Evolutionary conservation across 208 protist species (phyloP).

Genomic region (Wallacemonas collosoma): DNA sequence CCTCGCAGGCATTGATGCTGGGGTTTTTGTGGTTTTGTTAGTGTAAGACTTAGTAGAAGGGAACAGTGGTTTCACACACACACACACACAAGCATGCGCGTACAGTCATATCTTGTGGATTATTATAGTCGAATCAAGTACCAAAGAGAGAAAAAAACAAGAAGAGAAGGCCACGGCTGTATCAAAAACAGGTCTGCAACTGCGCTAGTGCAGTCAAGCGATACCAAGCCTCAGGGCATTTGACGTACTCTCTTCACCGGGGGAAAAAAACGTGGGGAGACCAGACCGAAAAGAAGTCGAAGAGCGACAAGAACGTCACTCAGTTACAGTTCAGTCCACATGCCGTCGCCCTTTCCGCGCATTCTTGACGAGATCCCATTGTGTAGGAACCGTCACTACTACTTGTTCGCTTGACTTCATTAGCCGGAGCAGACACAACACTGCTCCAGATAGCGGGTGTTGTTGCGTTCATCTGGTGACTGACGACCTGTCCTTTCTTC

Average conservation of each 20-base stretch:
- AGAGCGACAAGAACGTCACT: slow-evolving; percentile 15
- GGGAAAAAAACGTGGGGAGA: slow-evolving; percentile 13
- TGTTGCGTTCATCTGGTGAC: no score
- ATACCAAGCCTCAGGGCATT: neutral
- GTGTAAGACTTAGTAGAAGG: slow-evolving; percentile 10
- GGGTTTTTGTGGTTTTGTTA: neutral
- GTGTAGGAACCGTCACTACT: no score
- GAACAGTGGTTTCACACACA: neutral
- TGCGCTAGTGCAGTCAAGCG: neutral
- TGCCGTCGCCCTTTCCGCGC: no score
- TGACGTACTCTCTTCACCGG: neutral
- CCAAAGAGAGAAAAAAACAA: slow-evolving; percentile 9
- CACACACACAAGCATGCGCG: neutral
- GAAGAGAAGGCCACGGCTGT: slow-evolving; percentile 7
- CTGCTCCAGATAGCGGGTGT: no score
- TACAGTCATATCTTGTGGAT: neutral
- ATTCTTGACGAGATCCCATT: no score
- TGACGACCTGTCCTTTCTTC: no score
- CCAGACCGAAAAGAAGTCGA: slow-evolving; percentile 1
- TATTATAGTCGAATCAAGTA: slow-evolving; percentile 1
- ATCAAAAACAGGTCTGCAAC: neutral
- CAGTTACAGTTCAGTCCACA: no score
- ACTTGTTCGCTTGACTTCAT: no score
- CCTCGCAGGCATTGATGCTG: neutral
- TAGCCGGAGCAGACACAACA: no score